These are phyloP conservation scores for Kwoniella pini DNA, from an alignment of 768 basidiomycete genomes.

Conservation along the genomic window DNA sequence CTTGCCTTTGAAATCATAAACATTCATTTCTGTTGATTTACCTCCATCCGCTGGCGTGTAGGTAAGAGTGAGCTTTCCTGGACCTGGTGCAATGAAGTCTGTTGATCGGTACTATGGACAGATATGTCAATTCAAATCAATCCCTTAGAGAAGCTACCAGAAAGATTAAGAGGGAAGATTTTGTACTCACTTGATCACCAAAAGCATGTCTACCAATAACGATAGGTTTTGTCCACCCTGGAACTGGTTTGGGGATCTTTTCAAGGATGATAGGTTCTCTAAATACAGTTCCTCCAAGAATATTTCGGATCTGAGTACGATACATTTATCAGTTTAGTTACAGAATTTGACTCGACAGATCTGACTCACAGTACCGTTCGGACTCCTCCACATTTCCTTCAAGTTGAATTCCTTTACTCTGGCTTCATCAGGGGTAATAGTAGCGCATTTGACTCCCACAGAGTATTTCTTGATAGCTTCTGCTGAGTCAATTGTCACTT, in stretches of 20 bases:
- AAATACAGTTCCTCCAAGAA: constrained; percentile 97
- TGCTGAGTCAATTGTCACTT: constrained; percentile 88
- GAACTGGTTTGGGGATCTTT: constrained; percentile 87
- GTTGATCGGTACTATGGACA: constrained; percentile 79
- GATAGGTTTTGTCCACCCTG: constrained; percentile 97
- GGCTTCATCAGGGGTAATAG: constrained; percentile 97
- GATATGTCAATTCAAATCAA: neutral
- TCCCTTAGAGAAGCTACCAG: no score
- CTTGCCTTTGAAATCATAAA: constrained; percentile 88
- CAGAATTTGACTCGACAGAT: neutral
- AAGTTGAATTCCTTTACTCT: constrained; percentile 95
- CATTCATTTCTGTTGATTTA: constrained; percentile 68
- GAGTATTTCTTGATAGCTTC: constrained; percentile 91
- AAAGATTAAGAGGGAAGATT: no score
- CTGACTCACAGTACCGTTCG: constrained; percentile 80
- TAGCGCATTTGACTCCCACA: constrained; percentile 98
- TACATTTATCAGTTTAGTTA: neutral
- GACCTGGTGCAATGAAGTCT: constrained; percentile 84
- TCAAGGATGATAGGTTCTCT: constrained; percentile 94
- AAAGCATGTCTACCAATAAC: constrained; percentile 96
- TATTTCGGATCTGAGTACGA: constrained; percentile 76
- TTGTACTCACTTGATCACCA: constrained; percentile 74
- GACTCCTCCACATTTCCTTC: constrained; percentile 98
- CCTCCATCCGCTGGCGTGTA: constrained; percentile 80
- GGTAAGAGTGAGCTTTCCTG: constrained; percentile 90